Base-by-base conservation (phyloP, 345 rosid species). In the Microthlaspi erraticum region DNA sequence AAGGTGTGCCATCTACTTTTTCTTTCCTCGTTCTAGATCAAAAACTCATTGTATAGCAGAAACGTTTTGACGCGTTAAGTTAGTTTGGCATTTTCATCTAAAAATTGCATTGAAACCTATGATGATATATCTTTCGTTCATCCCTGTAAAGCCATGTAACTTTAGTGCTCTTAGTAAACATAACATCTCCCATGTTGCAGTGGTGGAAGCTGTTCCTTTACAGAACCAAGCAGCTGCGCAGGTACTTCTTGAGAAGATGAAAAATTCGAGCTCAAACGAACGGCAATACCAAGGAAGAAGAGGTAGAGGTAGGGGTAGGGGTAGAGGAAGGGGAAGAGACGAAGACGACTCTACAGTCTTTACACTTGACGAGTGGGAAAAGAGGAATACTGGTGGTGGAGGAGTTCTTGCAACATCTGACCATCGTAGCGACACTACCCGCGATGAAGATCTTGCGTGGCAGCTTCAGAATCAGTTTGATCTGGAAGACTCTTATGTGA, bases 161-260 rank as follows among this genome's bases (percentile, higher is more conserved):
- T 16, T 0, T 43, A 51, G 18, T 68, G 26, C 23, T 44, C 3
- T 32, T 50, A 50, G 12, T 18, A 16, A 68, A 46, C 51, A 59
- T 67, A 44, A 53, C 57, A 65, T 70, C 59, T 44, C 38, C 59
- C 14, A 32, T 76, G 48, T 78, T 58, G 55, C 80, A 88, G 97
- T 83, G 17, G 85, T 80, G 57, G 92, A 93, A 77, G 68, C 84
- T 46, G 84, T 81, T 9, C 92, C 96, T 56, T 73, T 86, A 64
- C 97, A 87, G 80, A 93, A 93, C 79, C 97, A 93, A 89, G 96
- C 92, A 5, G 96, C 98, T 73, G 79, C 98, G 13, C 96, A 88
- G 59, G 80, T 91, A 70, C 92, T 93, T 56, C 88, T 89, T 37
- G 91, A 83, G 81, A 93, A 91, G 77, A 89, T 93, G 97, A 77